These are phyloP conservation scores for Smallanthus sonchifolius DNA, from an alignment of 129 eudicot species.

Conservation along the genomic window DNA sequence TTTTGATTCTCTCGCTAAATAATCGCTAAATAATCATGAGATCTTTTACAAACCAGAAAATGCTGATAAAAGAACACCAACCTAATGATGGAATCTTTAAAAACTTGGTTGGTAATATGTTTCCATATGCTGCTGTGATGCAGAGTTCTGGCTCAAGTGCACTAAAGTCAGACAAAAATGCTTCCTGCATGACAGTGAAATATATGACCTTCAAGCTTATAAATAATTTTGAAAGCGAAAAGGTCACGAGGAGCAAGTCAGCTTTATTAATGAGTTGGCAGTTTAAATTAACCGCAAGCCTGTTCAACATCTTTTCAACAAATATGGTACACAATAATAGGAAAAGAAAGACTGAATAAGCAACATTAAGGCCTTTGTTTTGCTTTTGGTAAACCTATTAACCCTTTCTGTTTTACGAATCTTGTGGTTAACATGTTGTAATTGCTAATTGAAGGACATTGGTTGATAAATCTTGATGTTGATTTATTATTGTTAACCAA, in stretches of 20 bases:
- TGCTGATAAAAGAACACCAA: constrained; percentile 35
- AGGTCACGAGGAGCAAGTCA: neutral
- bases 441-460: neutral
- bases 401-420: neutral
- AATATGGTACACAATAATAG: neutral
- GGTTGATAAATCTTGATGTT: neutral
- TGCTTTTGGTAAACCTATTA: neutral
- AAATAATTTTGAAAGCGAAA: neutral
- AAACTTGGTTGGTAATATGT: constrained; percentile 82
- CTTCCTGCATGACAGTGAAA: constrained; percentile 46
- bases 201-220: neutral
- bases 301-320: neutral
- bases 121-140: constrained; percentile 93
- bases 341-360: constrained; percentile 1
- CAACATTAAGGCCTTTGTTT: neutral
- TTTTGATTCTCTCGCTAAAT: neutral
- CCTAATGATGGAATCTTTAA: constrained; percentile 82
- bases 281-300: neutral
- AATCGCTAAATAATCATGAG: constrained; percentile 7
- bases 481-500: neutral
- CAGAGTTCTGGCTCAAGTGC: constrained; percentile 77
- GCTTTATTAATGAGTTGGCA: neutral
- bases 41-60: neutral
- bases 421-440: neutral
- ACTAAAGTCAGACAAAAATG: constrained; percentile 57